A percentile compares a stretch with the other conserved stretches of the same genome.
Evolutionary conservation across 306 rosid species (phyloP).

Genomic region (Medicago lupulina): DNA sequence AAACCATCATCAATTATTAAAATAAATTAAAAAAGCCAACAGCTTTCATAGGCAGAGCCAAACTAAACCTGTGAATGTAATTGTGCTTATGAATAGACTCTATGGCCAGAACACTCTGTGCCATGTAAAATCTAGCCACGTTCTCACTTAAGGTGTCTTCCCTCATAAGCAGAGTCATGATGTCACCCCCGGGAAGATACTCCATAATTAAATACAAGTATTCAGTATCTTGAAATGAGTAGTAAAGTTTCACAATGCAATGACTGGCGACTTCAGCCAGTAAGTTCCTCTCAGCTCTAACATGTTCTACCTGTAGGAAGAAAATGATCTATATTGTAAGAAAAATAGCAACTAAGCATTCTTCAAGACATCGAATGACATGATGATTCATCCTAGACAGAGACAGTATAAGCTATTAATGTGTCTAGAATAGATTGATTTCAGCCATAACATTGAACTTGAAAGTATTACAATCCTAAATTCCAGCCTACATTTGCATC

Average conservation of each 20-base stretch:
- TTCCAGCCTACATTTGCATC: conserved; percentile 28
- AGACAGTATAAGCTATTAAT: conserved; percentile 23
- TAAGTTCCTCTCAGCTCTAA: conserved; percentile 98
- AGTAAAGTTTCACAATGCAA: conserved; percentile 96
- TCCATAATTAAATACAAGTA: conserved; percentile 95
- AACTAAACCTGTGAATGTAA: conserved; percentile 89
- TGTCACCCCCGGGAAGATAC: conserved; percentile 98
- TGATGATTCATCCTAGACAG: conserved; percentile 33
- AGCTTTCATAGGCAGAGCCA: conserved; percentile 18
- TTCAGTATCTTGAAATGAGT: conserved; percentile 96
- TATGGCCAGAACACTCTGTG: conserved; percentile 96
- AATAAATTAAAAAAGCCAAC: conserved; percentile 25
- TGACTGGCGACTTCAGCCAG: conserved; percentile 99
- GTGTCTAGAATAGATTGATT: conserved; percentile 26
- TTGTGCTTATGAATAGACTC: conserved; percentile 96
- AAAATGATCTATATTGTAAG: conserved; percentile 29
- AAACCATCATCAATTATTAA: conserved; percentile 30
- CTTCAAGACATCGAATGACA: conserved; percentile 39
- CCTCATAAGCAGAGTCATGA: conserved; percentile 96
- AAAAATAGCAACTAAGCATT: conserved; percentile 23
- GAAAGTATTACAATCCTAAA: conserved; percentile 7
- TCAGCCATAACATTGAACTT: conserved; percentile 23
- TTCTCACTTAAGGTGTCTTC: conserved; percentile 89
- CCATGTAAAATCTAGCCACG: conserved; percentile 91
- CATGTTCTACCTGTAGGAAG: conserved; percentile 89